Conservation (phyloP, 176 grass and related monocot species). For the Dactylis glomerata region DNA sequence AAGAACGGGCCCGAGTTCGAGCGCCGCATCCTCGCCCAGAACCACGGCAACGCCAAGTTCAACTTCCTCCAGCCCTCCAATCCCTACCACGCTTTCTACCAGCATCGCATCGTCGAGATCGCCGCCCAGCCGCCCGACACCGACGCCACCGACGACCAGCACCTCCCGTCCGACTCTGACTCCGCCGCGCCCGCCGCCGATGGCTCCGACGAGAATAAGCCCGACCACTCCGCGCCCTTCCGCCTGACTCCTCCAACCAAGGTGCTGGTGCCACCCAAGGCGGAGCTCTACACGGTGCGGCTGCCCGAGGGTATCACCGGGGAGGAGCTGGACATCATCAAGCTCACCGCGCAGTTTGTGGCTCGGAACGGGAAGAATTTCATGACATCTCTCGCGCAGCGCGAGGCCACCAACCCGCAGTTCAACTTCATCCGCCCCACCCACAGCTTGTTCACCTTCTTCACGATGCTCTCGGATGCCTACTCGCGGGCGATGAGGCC, state of each 20-base stretch:
- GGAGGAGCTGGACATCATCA: conserved; percentile 91
- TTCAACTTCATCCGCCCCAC: conserved; percentile 93
- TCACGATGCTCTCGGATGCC: conserved; percentile 62
- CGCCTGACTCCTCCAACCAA: conserved; percentile 51
- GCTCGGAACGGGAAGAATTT: conserved; percentile 87
- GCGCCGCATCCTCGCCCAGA: conserved; percentile 60
- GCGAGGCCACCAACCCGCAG: conserved; percentile 61
- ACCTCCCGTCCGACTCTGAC: conserved; percentile 33
- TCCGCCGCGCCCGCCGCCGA: not conserved
- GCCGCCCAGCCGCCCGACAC: conserved; percentile 28
- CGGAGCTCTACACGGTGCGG: conserved; percentile 76
- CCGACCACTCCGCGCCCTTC: conserved; percentile 61
- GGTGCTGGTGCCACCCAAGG: conserved; percentile 72
- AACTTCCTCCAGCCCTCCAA: conserved; percentile 82
- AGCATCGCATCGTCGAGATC: conserved; percentile 68
- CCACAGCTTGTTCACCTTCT: conserved; percentile 97
- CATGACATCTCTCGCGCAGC: conserved; percentile 50
- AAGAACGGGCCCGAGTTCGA: conserved; percentile 90
- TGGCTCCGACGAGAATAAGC: conserved; percentile 30
- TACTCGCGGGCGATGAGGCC: conserved; percentile 89
- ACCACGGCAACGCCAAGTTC: conserved; percentile 85
- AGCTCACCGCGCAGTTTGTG: conserved; percentile 93
- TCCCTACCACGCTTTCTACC: conserved; percentile 83
- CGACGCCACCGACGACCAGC: not conserved
- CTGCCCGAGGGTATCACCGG: conserved; percentile 83